phyloP scores from a whole-genome alignment of 2,329 filamentous ascomycete genomes.

The Polychaeton citri region DNA sequence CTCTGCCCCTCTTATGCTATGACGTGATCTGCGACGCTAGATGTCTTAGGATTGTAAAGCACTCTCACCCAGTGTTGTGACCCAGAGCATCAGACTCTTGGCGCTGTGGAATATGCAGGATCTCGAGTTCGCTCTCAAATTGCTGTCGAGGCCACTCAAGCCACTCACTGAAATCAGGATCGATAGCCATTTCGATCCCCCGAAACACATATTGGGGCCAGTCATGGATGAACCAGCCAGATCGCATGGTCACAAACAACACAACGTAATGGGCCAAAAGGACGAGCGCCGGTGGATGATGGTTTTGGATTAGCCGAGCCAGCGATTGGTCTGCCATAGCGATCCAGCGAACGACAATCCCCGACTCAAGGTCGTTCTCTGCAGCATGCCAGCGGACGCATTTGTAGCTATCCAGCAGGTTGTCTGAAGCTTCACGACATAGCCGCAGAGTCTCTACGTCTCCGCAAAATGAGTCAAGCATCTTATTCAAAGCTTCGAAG shows the following conservation, averaged over 20 bases:
- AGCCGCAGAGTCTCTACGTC: not conserved
- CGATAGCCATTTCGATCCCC: not conserved
- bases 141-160: not conserved
- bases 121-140: too few relatives aligned
- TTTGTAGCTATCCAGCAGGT: conserved; percentile 2
- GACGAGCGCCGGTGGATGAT: conserved; percentile 10
- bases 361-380: conserved; percentile 2
- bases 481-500: not conserved
- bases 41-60: too few relatives aligned
- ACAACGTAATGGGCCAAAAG: conserved; percentile 11
- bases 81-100: too few relatives aligned
- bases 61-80: too few relatives aligned
- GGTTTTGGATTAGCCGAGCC: conserved; percentile 6
- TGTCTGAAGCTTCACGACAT: not conserved
- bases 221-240: not conserved
- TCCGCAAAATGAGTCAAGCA: not conserved
- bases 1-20: too few relatives aligned
- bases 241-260: not conserved
- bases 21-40: too few relatives aligned
- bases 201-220: not conserved
- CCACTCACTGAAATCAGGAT: not conserved
- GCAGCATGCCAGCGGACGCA: conserved; percentile 3
- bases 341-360: conserved; percentile 7
- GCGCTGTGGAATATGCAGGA: too few relatives aligned
- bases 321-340: conserved; percentile 6